Base-by-base conservation (phyloP, 306 rosid genomes). In the Ochetophila trinervis region DNA sequence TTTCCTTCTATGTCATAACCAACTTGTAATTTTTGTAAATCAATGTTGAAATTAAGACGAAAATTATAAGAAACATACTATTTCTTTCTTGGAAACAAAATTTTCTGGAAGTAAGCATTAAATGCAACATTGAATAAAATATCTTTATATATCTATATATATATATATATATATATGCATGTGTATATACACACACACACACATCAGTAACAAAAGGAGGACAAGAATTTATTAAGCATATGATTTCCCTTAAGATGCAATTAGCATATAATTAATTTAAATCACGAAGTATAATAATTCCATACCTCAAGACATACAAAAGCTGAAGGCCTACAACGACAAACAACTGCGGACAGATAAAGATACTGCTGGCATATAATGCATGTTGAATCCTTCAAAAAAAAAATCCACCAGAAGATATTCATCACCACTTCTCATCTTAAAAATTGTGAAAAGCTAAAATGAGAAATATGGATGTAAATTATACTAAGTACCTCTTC, bases 321-420 rank as follows among this genome's bases (percentile, higher is more conserved):
- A 65, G 93, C 67, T 5, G 87, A 86, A 59, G 91, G 87, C 74
- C 97, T 78, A 76, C 99, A 93, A 61, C 65, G 73, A 79, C 99
- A 93, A 66, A 66, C 88, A 75, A 93, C 83, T 60, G 94, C 97
- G 69, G 97, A 90, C 63, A 93, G 96, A 85, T 86, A 90, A 68
- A 93, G 96, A 86, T 87, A 87, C 76, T 86, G 95, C 85, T 86
- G 86, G 83, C 99, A 93, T 73, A 93, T 90, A 68, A 93, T 74
- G 79, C 99, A 93, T 48, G 86, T 74, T 30, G 87, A 90, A 82
- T 93, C 97, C 99, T 93, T 79, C 74, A 78, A 72, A 59, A 65
- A 40, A 27, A 27, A 27, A 27, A 27, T 4, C 60, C 74, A 71
- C 37, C 65, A 71, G 58, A 66, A 69, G 34, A 68, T 56, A 50